These are phyloP conservation scores for Sphaerulina populicola DNA, from an alignment of 2,329 filamentous ascomycete genomes.

Conservation along the genomic window DNA sequence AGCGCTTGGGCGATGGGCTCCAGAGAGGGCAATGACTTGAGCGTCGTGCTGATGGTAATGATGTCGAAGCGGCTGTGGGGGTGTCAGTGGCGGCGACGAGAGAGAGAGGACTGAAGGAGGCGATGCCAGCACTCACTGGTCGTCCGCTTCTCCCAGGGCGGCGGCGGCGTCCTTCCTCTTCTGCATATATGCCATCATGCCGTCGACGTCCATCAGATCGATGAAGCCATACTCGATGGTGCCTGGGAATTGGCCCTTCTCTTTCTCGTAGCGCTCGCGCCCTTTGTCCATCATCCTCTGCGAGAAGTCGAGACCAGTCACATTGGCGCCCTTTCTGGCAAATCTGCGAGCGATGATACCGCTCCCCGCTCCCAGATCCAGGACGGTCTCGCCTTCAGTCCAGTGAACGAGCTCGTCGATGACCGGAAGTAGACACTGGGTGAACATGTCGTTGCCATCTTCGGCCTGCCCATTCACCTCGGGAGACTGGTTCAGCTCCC, in stretches of 20 bases:
- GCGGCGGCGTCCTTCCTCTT: slow-evolving; percentile 10
- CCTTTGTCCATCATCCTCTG: slow-evolving; percentile 38
- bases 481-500: slow-evolving; percentile 33
- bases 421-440: slow-evolving; percentile 37
- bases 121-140: neutral
- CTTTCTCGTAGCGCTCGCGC: slow-evolving; percentile 18
- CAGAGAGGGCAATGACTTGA: slow-evolving; percentile 43
- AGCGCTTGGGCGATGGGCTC: slow-evolving; percentile 39
- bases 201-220: slow-evolving; percentile 35
- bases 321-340: slow-evolving; percentile 31
- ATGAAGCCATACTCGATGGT: slow-evolving; percentile 32
- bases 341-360: slow-evolving; percentile 44
- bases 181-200: slow-evolving; percentile 29
- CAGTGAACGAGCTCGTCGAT: slow-evolving; percentile 34
- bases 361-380: slow-evolving; percentile 47
- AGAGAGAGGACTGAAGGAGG: too few species aligned
- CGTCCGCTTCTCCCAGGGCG: neutral
- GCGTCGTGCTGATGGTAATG: slow-evolving; percentile 41
- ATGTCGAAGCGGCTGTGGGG: slow-evolving; percentile 34
- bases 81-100: neutral
- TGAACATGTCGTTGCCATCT: slow-evolving; percentile 42
- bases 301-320: slow-evolving; percentile 43
- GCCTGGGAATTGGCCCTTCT: neutral
- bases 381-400: slow-evolving; percentile 29
- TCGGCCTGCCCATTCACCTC: slow-evolving; percentile 12